Conservation (phyloP, 1,284 basidiomycete genomes). For the Moniliophthora roreri region DNA sequence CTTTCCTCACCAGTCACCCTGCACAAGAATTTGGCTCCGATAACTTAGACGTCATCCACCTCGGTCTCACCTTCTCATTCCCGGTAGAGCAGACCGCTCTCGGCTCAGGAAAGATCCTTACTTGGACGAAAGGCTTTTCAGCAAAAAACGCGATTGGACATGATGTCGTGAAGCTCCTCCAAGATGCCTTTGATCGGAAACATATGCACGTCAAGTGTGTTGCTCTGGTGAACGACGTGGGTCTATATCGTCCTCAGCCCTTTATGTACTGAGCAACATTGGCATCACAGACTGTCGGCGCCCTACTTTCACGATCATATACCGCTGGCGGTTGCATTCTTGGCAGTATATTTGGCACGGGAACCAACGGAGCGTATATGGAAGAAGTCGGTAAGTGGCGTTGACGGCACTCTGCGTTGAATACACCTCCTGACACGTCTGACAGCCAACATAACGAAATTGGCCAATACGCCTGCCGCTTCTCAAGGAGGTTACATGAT, state of each 20-base stretch:
- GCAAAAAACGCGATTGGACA: constrained; percentile 90
- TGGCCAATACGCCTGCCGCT: constrained; percentile 61
- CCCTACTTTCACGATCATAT: constrained; percentile 91
- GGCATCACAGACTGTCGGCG: constrained; percentile 81
- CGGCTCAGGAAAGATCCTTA: constrained; percentile 85
- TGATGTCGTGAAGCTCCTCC: constrained; percentile 90
- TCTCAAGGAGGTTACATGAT: constrained; percentile 81
- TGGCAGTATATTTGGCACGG: constrained; percentile 96
- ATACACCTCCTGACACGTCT: not conserved
- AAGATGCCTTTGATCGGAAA: constrained; percentile 92
- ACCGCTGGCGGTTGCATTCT: constrained; percentile 86
- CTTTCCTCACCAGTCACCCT: constrained; percentile 71
- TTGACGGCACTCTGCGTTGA: not conserved
- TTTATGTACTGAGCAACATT: not conserved
- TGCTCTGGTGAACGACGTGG: constrained; percentile 94
- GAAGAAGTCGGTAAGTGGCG: constrained; percentile 65
- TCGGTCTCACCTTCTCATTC: constrained; percentile 95
- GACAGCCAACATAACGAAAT: constrained; percentile 78
- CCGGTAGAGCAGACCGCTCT: constrained; percentile 97
- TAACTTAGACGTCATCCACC: constrained; percentile 61
- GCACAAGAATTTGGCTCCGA: constrained; percentile 23
- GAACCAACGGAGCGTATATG: constrained; percentile 97
- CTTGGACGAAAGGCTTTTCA: constrained; percentile 97
- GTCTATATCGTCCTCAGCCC: constrained; percentile 28
- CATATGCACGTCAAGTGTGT: constrained; percentile 93